Conservation (phyloP, 2,329 filamentous ascomycete genomes). For the Coccinonectria pachysandricola region DNA sequence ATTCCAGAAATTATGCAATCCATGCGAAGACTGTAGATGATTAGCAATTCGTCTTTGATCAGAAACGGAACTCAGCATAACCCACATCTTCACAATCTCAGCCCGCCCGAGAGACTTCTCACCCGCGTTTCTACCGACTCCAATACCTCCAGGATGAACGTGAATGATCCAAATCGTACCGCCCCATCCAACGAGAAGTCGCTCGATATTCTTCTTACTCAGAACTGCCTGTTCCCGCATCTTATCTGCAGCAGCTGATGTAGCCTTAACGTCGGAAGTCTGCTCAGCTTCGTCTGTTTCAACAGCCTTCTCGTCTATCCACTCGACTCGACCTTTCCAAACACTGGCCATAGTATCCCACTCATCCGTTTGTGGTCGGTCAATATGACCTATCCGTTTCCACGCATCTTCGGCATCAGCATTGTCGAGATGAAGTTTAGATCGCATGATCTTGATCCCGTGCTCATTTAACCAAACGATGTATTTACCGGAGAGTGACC, state of each 20-base stretch:
- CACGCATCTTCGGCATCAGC: conserved; percentile 74
- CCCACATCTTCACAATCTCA: conserved; percentile 87
- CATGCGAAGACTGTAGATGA: conserved; percentile 62
- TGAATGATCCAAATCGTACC: conserved; percentile 94
- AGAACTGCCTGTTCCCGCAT: conserved; percentile 39
- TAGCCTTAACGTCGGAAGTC: conserved; percentile 22
- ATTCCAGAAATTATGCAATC: conserved; percentile 98
- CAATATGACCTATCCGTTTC: conserved; percentile 89
- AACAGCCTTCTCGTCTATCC: conserved; percentile 80
- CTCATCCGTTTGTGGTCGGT: conserved; percentile 71
- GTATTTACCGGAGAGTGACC: conserved; percentile 86
- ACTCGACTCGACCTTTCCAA: conserved; percentile 87
- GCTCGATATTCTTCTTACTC: conserved; percentile 50
- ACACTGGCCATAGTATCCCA: conserved; percentile 97
- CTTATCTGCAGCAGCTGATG: conserved; percentile 36
- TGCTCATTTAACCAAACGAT: conserved; percentile 95
- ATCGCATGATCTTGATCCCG: conserved; percentile 95
- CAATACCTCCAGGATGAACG: conserved; percentile 65
- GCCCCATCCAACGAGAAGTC: conserved; percentile 89
- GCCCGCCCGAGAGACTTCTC: conserved; percentile 68
- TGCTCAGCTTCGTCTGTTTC: conserved; percentile 55
- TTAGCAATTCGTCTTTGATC: conserved; percentile 51
- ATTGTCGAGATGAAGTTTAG: conserved; percentile 69
- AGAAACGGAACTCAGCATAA: conserved; percentile 33
- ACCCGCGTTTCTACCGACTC: conserved; percentile 54